A percentile compares a stretch with the other conserved stretches of the same genome.
phyloP scores from a whole-genome alignment of 2,329 filamentous ascomycete genomes.

The Penicillium digitatum region DNA sequence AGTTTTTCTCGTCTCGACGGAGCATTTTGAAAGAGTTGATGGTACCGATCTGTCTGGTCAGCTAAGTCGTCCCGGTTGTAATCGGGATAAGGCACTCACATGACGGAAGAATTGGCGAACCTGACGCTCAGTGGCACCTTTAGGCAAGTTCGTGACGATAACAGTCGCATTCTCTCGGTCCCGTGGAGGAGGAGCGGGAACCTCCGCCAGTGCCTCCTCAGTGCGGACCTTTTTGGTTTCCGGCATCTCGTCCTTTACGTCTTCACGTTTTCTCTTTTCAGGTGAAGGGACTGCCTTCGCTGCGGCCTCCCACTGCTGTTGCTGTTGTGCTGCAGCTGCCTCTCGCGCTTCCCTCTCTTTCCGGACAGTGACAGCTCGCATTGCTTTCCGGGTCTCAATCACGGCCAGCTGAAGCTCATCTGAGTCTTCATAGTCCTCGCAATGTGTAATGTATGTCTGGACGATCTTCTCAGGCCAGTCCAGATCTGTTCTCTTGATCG shows the following conservation, averaged over 20 bases:
- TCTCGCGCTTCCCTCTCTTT: slow-evolving; percentile 64
- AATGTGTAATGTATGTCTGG: slow-evolving; percentile 51
- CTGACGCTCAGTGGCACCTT: slow-evolving; percentile 64
- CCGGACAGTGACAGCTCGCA: slow-evolving; percentile 60
- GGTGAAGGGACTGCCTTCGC: slow-evolving; percentile 22
- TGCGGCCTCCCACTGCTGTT: slow-evolving; percentile 21
- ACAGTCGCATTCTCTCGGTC: slow-evolving; percentile 89
- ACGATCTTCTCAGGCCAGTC: slow-evolving; percentile 52
- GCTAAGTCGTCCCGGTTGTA: not conserved
- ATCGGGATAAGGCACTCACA: slow-evolving; percentile 32
- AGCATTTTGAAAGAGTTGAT: slow-evolving; percentile 73
- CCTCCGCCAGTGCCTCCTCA: slow-evolving; percentile 31
- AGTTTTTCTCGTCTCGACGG: slow-evolving; percentile 56
- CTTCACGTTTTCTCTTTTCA: slow-evolving; percentile 68
- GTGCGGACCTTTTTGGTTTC: slow-evolving; percentile 6
- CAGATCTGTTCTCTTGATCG: slow-evolving; percentile 52
- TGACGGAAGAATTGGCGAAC: slow-evolving; percentile 88
- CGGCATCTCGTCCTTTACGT: slow-evolving; percentile 35
- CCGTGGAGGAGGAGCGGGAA: slow-evolving; percentile 56
- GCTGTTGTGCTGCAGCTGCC: slow-evolving; percentile 40
- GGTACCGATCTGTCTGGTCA: slow-evolving; percentile 59
- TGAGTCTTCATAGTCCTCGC: slow-evolving; percentile 83
- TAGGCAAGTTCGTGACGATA: slow-evolving; percentile 72
- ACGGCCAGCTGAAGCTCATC: slow-evolving; percentile 69
- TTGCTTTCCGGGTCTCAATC: slow-evolving; percentile 67